Evolutionary conservation across 208 protist genomes (phyloP).

Genomic region (Crithidia bombi): DNA sequence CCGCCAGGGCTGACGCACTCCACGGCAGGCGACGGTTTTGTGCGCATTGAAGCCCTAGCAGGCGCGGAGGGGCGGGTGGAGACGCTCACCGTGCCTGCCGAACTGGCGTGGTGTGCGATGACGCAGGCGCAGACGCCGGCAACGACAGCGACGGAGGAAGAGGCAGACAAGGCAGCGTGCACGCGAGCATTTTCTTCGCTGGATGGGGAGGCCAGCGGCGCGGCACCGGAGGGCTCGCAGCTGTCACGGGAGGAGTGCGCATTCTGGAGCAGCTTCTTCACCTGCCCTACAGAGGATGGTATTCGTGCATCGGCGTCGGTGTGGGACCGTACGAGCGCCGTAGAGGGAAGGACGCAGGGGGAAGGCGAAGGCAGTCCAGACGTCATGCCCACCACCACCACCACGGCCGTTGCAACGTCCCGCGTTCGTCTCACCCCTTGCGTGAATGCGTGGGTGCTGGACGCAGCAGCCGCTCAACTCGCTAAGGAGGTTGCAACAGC

Average conservation of each 20-base stretch:
- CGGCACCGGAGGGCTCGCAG: neutral
- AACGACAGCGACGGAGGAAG: neutral
- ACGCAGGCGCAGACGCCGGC: too few relatives aligned
- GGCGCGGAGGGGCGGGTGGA: neutral
- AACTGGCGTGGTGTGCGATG: constrained; percentile 26
- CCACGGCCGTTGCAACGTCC: neutral
- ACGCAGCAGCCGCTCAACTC: constrained; percentile 16
- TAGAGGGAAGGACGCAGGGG: neutral
- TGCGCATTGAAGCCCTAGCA: neutral
- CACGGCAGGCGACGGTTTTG: too few relatives aligned
- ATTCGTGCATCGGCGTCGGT: neutral
- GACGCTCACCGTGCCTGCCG: constrained; percentile 15
- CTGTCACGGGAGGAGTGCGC: constrained; percentile 12
- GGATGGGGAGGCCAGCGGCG: too few relatives aligned
- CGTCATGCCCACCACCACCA: too few relatives aligned
- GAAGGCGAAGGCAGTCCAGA: neutral
- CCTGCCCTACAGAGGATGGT: neutral
- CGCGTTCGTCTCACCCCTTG: constrained; percentile 26
- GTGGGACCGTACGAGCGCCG: neutral
- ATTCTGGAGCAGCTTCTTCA: constrained; percentile 34
- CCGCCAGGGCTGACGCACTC: neutral
- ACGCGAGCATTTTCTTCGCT: too few relatives aligned
- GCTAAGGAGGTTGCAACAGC: neutral
- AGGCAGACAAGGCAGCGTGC: neutral
- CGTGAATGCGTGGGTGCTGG: constrained; percentile 19